Evolutionary conservation across 176 grass and related monocot species (phyloP).

Genomic region (Cenchrus fungigraminus): DNA sequence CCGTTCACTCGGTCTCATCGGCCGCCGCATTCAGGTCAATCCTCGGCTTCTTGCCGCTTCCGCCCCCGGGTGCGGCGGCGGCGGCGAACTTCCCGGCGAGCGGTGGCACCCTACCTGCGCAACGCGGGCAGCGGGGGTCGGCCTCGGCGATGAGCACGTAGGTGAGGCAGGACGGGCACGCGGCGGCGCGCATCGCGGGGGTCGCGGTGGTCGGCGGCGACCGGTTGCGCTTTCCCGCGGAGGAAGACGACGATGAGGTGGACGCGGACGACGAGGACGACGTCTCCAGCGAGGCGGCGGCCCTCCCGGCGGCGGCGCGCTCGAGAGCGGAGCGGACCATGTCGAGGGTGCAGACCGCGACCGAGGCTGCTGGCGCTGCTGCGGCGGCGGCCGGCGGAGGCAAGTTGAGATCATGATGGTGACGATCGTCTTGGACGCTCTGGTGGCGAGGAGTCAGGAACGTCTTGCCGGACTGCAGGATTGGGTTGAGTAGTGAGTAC

Average conservation of each 20-base stretch:
- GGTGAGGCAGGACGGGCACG: conserved; percentile 68
- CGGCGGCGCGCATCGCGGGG: conserved; percentile 44
- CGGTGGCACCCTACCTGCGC: conserved; percentile 50
- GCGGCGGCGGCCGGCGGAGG: conserved; percentile 14
- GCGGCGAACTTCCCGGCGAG: neutral
- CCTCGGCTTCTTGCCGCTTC: conserved; percentile 49
- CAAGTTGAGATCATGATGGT: conserved; percentile 55
- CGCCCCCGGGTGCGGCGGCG: neutral
- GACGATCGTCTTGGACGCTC: neutral
- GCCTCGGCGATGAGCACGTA: conserved; percentile 66
- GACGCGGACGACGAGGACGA: conserved; percentile 26
- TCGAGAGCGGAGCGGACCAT: conserved; percentile 61
- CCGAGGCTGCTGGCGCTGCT: neutral
- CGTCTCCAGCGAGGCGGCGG: conserved; percentile 6
- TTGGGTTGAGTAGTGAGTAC: neutral
- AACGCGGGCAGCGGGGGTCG: conserved; percentile 66
- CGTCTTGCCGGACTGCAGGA: conserved; percentile 54
- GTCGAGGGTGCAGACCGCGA: conserved; percentile 58
- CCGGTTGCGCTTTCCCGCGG: conserved; percentile 44
- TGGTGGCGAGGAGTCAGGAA: conserved; percentile 47
- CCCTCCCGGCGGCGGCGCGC: conserved; percentile 27
- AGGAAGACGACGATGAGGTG: conserved; percentile 51
- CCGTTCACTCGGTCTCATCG: conserved; percentile 52
- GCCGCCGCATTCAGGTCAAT: conserved; percentile 63
- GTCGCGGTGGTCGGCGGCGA: conserved; percentile 3